These are phyloP conservation scores for Populus trichocarpa DNA, from an alignment of 441 rosid species.

Conservation along the genomic window DNA sequence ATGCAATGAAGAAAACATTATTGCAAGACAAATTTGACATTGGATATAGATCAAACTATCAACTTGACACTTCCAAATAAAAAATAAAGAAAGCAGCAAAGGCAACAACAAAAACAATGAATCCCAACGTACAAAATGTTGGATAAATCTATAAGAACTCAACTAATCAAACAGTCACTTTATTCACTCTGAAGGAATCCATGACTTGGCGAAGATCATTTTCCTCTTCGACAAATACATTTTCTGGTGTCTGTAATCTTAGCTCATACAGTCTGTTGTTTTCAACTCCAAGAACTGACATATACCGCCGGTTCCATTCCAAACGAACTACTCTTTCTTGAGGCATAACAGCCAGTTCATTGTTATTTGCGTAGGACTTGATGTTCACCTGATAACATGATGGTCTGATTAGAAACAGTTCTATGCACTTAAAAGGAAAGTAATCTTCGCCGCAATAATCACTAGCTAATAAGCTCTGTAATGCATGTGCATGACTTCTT, in stretches of 20 bases:
- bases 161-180: slow-evolving; percentile 39
- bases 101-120: not conserved
- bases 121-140: slow-evolving; percentile 1
- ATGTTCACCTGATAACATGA: slow-evolving; percentile 64
- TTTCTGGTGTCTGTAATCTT: slow-evolving; percentile 87
- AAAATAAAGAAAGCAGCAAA: not conserved
- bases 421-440: not conserved
- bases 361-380: slow-evolving; percentile 84
- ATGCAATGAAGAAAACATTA: not conserved
- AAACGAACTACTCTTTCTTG: slow-evolving; percentile 65
- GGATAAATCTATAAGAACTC: not conserved
- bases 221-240: slow-evolving; percentile 76
- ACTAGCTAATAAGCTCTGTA: not conserved
- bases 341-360: slow-evolving; percentile 94
- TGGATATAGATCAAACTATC: not conserved
- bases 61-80: no score
- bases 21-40: not conserved
- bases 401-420: not conserved
- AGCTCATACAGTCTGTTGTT: slow-evolving; percentile 73
- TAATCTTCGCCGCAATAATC: not conserved
- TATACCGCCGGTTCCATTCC: slow-evolving; percentile 88
- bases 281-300: slow-evolving; percentile 90
- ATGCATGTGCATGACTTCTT: not conserved
- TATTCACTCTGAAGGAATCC: slow-evolving; percentile 87
- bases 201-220: slow-evolving; percentile 73